These are phyloP conservation scores for Cyclotella sp. DNA, from an alignment of 108 stramenopile species.

Conservation along the genomic window DNA sequence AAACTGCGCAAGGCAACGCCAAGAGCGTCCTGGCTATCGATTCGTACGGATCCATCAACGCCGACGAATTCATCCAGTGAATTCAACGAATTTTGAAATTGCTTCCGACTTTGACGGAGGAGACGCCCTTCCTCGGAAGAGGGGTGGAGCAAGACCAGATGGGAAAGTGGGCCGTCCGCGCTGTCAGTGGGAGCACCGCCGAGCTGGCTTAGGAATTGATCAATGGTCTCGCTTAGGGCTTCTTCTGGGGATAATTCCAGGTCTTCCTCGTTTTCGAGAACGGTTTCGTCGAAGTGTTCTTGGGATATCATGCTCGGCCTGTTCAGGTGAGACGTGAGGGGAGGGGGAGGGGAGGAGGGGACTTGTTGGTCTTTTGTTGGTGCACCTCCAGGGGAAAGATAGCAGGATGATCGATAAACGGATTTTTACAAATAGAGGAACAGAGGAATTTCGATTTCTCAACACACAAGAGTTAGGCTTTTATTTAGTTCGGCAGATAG, in stretches of 20 bases:
- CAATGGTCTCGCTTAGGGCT: slow-evolving; percentile 75
- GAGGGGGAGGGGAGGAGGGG: too few relatives aligned
- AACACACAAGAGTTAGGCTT: too few relatives aligned
- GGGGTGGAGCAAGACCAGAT: slow-evolving; percentile 67
- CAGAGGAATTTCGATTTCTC: too few relatives aligned
- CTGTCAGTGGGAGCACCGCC: background rate
- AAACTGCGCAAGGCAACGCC: slow-evolving; percentile 2
- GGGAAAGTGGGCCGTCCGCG: slow-evolving; percentile 34
- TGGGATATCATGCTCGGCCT: slow-evolving; percentile 69
- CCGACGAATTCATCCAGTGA: slow-evolving; percentile 42
- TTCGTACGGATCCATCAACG: slow-evolving; percentile 13
- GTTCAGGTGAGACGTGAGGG: too few relatives aligned
- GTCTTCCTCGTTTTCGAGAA: slow-evolving; percentile 78
- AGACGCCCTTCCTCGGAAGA: slow-evolving; percentile 28
- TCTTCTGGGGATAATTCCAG: slow-evolving; percentile 72
- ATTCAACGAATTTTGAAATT: slow-evolving; percentile 32
- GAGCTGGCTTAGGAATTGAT: slow-evolving; percentile 58
- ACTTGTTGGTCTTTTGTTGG: too few relatives aligned
- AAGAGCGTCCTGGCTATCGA: background rate
- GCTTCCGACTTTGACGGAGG: slow-evolving; percentile 9
- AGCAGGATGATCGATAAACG: too few relatives aligned
- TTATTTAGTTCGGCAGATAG: too few relatives aligned
- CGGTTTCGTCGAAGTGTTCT: slow-evolving; percentile 79
- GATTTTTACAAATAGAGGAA: too few relatives aligned
- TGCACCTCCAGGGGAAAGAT: too few relatives aligned